Evolutionary conservation across 2,329 filamentous ascomycete species (phyloP).

Genomic region (Penicillium sp.): DNA sequence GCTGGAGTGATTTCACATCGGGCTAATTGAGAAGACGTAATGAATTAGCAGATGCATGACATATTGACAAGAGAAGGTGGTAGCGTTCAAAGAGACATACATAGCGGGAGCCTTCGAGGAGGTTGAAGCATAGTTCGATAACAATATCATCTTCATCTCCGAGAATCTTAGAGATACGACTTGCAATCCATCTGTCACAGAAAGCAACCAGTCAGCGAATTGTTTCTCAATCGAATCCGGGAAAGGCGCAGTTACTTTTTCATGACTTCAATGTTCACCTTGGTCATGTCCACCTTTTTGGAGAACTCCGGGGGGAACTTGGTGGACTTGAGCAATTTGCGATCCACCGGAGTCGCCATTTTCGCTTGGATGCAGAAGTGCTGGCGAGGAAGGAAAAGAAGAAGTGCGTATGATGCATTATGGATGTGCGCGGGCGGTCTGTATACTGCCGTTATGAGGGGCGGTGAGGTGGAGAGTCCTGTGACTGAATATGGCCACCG

Average conservation of each 20-base stretch:
- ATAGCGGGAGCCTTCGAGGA: slow-evolving; percentile 67
- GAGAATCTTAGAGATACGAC: slow-evolving; percentile 78
- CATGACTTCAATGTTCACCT: slow-evolving; percentile 96
- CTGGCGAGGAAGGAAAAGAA: slow-evolving; percentile 1
- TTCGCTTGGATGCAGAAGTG: slow-evolving; percentile 17
- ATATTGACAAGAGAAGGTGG: not conserved
- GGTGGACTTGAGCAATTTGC: slow-evolving; percentile 81
- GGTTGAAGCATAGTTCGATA: slow-evolving; percentile 71
- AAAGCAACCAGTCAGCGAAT: slow-evolving; percentile 10
- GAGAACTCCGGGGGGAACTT: slow-evolving; percentile 93
- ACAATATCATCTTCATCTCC: slow-evolving; percentile 95
- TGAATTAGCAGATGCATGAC: slow-evolving; percentile 16
- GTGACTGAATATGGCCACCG: too few species aligned
- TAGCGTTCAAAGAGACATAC: slow-evolving; percentile 50
- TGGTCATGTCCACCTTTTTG: slow-evolving; percentile 93
- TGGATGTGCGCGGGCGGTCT: not conserved
- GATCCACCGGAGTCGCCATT: slow-evolving; percentile 81
- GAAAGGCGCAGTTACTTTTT: slow-evolving; percentile 66
- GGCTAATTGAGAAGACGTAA: slow-evolving; percentile 54
- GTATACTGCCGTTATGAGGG: not conserved
- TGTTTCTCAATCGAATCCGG: slow-evolving; percentile 6
- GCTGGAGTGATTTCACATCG: slow-evolving; percentile 91
- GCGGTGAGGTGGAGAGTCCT: too few species aligned
- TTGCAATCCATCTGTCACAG: slow-evolving; percentile 75
- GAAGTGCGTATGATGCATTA: not conserved